Base-by-base conservation (phyloP, 306 rosid genomes). In the Luffa aegyptiaca region DNA sequence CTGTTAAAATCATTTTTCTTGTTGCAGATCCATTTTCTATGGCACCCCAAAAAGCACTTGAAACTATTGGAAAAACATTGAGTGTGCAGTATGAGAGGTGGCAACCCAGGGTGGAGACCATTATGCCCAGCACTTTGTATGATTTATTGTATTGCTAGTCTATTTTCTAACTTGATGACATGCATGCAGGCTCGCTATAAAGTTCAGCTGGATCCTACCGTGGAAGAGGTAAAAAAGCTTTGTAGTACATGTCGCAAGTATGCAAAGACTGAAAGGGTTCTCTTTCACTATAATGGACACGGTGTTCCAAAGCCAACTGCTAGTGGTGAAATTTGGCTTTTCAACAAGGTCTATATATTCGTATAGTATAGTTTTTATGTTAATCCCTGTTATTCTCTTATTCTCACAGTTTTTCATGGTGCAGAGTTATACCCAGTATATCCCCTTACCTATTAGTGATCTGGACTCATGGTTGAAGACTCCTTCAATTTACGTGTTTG, bases 381-480 rank as follows among this genome's bases (percentile, higher is more conserved):
- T 17, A 58, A 58, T 56, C 37, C 8, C 49, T 70, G 18, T 17
- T 44, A 17, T 81, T 36, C 37, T 52, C 51, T 5, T n/a, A 57
- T 83, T 80, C 81, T 80, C 51, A 81, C 53, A 69, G 80, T 26
- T 68, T 62, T 72, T 78, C 14, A 18, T 83, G 52, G 82, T 84
- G 85, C 94, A 93, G 99, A 96, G 99, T 81, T 96, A 96, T 86
- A 93, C 99, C 3, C 99, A 96, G 81, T 96, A 96, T 78, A 93
- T 96, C 68, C 99, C 99, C 64, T 85, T 96, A 84, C 97, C 96
- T 77, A 88, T 93, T 74, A 86, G 84, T 58, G 98, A 96, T 62
- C 97, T 96, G 64, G 97, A 96, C 84, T 96, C 98, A 75, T 96
- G 99, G 99, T 83, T 96, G 94, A 96, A 87, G 93, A 93, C 99